Base-by-base conservation (phyloP, 805 yeast species). In the Kodamaea kaohsiungensis region DNA sequence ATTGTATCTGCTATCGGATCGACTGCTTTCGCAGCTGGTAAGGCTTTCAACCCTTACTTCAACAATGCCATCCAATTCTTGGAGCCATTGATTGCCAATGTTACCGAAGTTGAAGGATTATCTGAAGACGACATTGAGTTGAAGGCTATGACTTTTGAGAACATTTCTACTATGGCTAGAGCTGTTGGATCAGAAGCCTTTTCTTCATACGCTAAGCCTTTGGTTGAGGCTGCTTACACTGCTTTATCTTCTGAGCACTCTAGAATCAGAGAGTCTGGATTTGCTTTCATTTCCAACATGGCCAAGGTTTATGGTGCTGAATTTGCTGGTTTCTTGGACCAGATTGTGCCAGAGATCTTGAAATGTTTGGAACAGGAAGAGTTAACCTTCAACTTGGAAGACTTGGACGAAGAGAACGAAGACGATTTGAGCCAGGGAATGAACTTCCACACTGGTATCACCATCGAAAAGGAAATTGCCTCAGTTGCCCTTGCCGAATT, bases 1-100 rank as follows among this genome's bases (percentile, higher is more conserved):
- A 86, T 89, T 66, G 97, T 95, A 56, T 89, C 96, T 52, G 97
- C 98, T 40, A 89, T 95, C 69, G 98, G 98, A 53, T 92, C 98
- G 40, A 90, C 97, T 56, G 98, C 99, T 27, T 91, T 87, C 67
- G 96, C 98, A 54, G 85, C 97, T 45, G 97, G 98, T 72, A 86
- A 86, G 63, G 81, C 88, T 40, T 95, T 89, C 73, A 77, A 81
- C 56, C 98, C 98, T 56, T 95, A 82, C 77, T 93, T 93, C 72
- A 83, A 85, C 66, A 82, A 85, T 59, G 88, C 97, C 50, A 84
- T 93, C 62, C 85, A 86, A 68, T 83, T 81, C 59, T 80, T 95
- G 63, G 95, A 90, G 72, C 91, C 91, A 57, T 93, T 85, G 68
- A 85, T 92, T 63, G 81, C 86, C 59, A 82, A 85, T 65, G 80